Evolutionary conservation across 78 protist genomes (phyloP), one percentile per base, ranked within the genome.

Genomic region (Dictyostelium capitatum): DNA sequence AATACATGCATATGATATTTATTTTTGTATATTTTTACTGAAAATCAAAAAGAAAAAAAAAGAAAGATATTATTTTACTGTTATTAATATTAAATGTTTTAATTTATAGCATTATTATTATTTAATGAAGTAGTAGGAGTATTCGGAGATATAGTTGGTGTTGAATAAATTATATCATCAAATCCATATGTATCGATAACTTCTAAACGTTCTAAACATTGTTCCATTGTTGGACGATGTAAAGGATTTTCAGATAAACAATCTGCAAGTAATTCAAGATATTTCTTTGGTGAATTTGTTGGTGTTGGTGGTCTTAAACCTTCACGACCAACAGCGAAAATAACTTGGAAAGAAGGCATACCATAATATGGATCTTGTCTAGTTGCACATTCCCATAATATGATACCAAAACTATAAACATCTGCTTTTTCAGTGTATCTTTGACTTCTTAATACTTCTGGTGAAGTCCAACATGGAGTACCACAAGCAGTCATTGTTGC

Each of bases 391-490:
- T 94, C 96, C 92, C 92, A 94, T 54, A 94, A 17, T 3, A 94
- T 87, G 23, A 94, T 94, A 41, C 80, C 91, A 82, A 80, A 92
- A 25, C 79, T 74, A 51, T 85, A 87, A 7, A 94, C 83, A 70
- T 84, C 92, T 0, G 84, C 94, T n/a, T 80, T 94, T 32, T 94
- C 90, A 2, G 89, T 87, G 82, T 94, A 94, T 59, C 90, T 47
- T 46, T 94, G 90, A 50, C 64, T 72, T 10, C 96, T 3, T 19
- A 94, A n/a, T 4, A 94, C 67, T 94, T 95, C 96, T 6, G 96
- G 96, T n/a, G 95, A 90, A 4, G 85, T 64, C 96, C 96, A 95
- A 69, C 90, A 82, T 37, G 96, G 96, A 46, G 96, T 95, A 10
- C 96, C 96, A 79, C 96, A 95, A 25, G 95, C 95, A 5, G 96